Evolutionary conservation across 2,329 filamentous ascomycete genomes (phyloP), one percentile per base, ranked within the genome.

Genomic region (Calonectria henricotiae): DNA sequence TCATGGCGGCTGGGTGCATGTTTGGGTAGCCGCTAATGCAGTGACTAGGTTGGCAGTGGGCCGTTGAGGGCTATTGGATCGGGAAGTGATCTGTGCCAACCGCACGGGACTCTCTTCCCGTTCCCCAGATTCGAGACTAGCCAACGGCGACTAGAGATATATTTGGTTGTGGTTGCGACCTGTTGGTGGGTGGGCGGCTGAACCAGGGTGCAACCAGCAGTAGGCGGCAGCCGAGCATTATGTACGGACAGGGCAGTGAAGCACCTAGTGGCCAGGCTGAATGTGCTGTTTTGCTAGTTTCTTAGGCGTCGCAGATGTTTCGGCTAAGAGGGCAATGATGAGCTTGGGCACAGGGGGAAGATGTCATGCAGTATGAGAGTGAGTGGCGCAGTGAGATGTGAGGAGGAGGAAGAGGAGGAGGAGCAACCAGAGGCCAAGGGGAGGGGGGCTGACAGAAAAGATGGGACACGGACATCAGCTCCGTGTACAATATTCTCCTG

Each of bases 1-100:
- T 43, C 15, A 43, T n/a, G n/a, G 41, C 17, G 41, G 41, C 17
- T 20, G 8, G 41, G 6, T 43, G 41, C 41, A 43, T 43, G 47
- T 23, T 58, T 25, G 55, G 30, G 25, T 47, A 68, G 47, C 37
- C 47, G 62, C 51, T 65, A 62, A 69, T 69, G 62, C 54, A 69
- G 9, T 15, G n/a, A 55, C 49, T 23, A 37, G 49, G 49, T 55
- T 37, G 49, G 11, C 43, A 55, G 43, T 35, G 27, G 39, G 27
- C 35, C 7, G 60, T 47, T 65, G 58, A 49, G 37, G 51, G 49
- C 12, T 25, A 39, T 37, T 65, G 62, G 69, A 71, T 39, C 49
- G 27, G 37, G 43, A 43, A 61, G 61, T 69, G 62, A 70, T 68
- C 54, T 64, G 71, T 71, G 65, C 65, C 58, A 46, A 37, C 44